Base-by-base conservation (phyloP, 1,284 basidiomycete genomes). In the Calocybe gambosa region DNA sequence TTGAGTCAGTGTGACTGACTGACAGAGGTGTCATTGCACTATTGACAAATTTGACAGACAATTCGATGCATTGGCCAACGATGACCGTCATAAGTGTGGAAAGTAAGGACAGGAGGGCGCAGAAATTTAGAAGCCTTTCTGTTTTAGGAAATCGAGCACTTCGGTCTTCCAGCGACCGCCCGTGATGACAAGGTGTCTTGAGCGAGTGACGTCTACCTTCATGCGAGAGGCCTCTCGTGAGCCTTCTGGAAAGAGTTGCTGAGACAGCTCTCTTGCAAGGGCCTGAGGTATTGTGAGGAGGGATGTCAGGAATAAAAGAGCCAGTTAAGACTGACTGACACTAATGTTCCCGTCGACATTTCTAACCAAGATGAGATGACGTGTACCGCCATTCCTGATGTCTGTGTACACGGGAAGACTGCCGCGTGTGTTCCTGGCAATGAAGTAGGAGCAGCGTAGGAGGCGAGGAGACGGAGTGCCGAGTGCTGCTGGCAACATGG, bases 381-480 rank as follows among this genome's bases (percentile, higher is more conserved):
- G 74, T 5, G 78, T 74, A 49, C 80, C 74, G 25, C 65, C 75
- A 60, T 82, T 85, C 54, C 81, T 78, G 44, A 84, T 62, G 61
- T 87, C 82, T 33, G 81, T 77, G 62, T 85, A 87, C 18, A 88
- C 81, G 41, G 85, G 85, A 21, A 88, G 71, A 41, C 75, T 74
- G 29, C 82, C 82, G 44, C 70, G 70, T 34, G 74, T 62, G 62
- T 83, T 88, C 51, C 85, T 75, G 23, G 74, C 71, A 43, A 88
- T 68, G 49, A 74, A 76, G 63, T 85, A 88, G 33, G 75, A 64
- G 39, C 39, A 46, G 38, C 21, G 39, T 31, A 20, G 33, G 48
- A 41, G 19, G 46, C 28, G 18, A 40, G 42, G 36, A 28, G 34
- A 18, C 28, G 45, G 19, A 9, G 18, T 20, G 18, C 2, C 13